A percentile compares a stretch with the other conserved stretches of the same genome.
Conservation (phyloP, 352 stramenopile species). For the Peronospora belbahrii region DNA sequence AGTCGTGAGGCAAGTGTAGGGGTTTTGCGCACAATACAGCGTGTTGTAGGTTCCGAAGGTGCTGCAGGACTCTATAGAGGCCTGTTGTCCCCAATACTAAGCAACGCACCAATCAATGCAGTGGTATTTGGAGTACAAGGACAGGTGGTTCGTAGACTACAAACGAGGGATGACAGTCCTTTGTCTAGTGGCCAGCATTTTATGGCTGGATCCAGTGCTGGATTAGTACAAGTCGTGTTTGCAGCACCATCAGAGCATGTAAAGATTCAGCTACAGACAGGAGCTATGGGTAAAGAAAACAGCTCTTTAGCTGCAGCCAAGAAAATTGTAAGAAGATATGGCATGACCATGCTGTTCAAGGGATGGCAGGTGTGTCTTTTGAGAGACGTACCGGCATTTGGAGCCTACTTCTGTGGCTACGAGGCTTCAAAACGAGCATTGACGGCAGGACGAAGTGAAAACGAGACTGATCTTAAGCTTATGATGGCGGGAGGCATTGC, state of each 20-base stretch:
- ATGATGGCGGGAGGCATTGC: slow-evolving; percentile 70
- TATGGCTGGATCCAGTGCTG: slow-evolving; percentile 46
- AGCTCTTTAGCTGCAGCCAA: slow-evolving; percentile 48
- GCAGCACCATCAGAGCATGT: slow-evolving; percentile 69
- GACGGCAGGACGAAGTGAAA: slow-evolving; percentile 39
- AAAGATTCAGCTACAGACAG: slow-evolving; percentile 79
- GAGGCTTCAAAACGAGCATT: slow-evolving; percentile 55
- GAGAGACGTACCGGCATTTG: slow-evolving; percentile 72
- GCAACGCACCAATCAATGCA: slow-evolving; percentile 82
- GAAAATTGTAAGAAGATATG: slow-evolving; percentile 32
- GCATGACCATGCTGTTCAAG: slow-evolving; percentile 43
- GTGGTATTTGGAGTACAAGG: slow-evolving; percentile 77
- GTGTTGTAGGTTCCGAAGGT: slow-evolving; percentile 52
- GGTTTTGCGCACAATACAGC: slow-evolving; percentile 39
- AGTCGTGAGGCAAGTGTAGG: slow-evolving; percentile 20
- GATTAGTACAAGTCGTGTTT: slow-evolving; percentile 62
- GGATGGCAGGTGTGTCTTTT: slow-evolving; percentile 66
- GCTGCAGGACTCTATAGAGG: slow-evolving; percentile 65
- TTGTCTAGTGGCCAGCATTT: slow-evolving; percentile 45
- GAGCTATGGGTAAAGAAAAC: slow-evolving; percentile 35
- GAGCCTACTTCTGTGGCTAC: slow-evolving; percentile 76
- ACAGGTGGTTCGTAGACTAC: slow-evolving; percentile 37
- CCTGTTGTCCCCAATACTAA: slow-evolving; percentile 66
- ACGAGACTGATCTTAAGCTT: slow-evolving; percentile 60
- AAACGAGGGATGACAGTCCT: slow-evolving; percentile 14